Conservation (phyloP, 805 yeast species). For the Yarrowia keelungensis region DNA sequence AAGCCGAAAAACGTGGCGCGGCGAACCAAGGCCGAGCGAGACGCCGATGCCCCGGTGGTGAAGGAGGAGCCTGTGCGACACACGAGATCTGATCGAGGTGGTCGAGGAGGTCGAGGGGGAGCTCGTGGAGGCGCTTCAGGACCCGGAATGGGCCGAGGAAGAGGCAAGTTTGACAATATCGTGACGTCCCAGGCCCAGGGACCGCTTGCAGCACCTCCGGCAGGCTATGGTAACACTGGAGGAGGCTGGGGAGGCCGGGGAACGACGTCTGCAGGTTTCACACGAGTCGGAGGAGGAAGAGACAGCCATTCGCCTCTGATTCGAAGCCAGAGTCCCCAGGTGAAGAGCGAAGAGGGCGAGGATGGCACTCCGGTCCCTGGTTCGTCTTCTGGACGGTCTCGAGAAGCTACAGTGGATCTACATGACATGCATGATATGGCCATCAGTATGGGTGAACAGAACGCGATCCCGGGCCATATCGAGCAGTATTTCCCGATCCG, state of each 20-base stretch:
- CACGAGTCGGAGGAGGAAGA: conserved; percentile 19
- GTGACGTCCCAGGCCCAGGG: conserved; percentile 48
- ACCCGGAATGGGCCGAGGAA: conserved; percentile 36
- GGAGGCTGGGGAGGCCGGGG: conserved; percentile 31
- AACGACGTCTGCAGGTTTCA: conserved; percentile 11
- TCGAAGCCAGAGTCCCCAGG: conserved; percentile 21
- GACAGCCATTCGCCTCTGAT: conserved; percentile 27
- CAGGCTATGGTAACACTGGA: conserved; percentile 41
- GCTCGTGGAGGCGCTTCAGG: conserved; percentile 38
- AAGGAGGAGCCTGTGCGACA: conserved; percentile 39
- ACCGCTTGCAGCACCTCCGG: conserved; percentile 50
- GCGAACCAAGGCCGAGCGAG: conserved; percentile 83
- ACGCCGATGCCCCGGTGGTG: conserved; percentile 67
- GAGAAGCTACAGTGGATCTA: conserved; percentile 22
- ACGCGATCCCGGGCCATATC: conserved; percentile 40
- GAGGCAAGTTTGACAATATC: conserved; percentile 43
- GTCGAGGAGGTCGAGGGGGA: conserved; percentile 42
- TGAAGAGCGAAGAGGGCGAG: conserved; percentile 36
- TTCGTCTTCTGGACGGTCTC: conserved; percentile 2
- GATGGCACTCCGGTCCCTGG: conserved; percentile 7
- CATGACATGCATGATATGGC: conserved; percentile 33
- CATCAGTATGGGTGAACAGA: conserved; percentile 31
- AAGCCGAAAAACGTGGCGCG: conserved; percentile 88
- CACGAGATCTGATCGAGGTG: conserved; percentile 20
- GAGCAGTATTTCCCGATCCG: conserved; percentile 45